Evolutionary conservation across 495 filamentous ascomycete species (phyloP).

Genomic region (Penicillium maclennaniae): DNA sequence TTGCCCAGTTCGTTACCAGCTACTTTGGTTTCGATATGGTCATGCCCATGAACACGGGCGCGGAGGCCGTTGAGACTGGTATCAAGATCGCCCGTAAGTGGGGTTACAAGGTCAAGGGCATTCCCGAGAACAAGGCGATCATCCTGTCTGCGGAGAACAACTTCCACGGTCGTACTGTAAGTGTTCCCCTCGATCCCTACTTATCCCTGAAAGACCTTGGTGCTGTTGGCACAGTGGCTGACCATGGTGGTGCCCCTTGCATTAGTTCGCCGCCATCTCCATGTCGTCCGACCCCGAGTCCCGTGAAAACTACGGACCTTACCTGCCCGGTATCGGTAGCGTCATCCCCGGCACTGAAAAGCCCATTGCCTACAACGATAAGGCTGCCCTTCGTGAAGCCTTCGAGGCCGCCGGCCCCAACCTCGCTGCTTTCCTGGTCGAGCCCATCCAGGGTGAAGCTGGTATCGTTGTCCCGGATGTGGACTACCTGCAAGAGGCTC

Average conservation of each 20-base stretch:
- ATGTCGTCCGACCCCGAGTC: constrained; percentile 94
- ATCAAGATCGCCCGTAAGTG: constrained; percentile 98
- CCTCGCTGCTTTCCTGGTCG: constrained; percentile 89
- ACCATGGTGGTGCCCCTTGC: constrained; percentile 15
- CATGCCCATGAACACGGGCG: constrained; percentile 97
- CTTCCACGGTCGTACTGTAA: constrained; percentile 93
- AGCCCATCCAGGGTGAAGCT: constrained; percentile 97
- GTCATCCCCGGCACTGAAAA: constrained; percentile 71
- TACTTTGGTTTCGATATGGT: constrained; percentile 98
- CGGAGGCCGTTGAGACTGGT: constrained; percentile 96
- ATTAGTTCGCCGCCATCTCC: constrained; percentile 90
- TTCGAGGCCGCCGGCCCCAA: constrained; percentile 77
- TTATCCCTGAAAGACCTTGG: not conserved
- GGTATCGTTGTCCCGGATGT: constrained; percentile 95
- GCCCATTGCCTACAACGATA: constrained; percentile 79
- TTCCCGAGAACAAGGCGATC: constrained; percentile 77
- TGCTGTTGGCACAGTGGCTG: constrained; percentile 10
- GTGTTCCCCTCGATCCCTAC: constrained; percentile 23
- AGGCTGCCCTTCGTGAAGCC: constrained; percentile 72
- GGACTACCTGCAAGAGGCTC: constrained; percentile 77
- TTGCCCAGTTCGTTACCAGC: constrained; percentile 85
- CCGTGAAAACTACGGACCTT: constrained; percentile 94
- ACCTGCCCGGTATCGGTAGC: constrained; percentile 82
- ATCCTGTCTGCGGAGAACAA: constrained; percentile 85
- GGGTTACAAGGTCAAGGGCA: constrained; percentile 96